Percentiles rank a stretch among this genome's conserved stretches.
Evolutionary conservation across 768 basidiomycete genomes (phyloP).

Genomic region (Hypholoma fasciculare): DNA sequence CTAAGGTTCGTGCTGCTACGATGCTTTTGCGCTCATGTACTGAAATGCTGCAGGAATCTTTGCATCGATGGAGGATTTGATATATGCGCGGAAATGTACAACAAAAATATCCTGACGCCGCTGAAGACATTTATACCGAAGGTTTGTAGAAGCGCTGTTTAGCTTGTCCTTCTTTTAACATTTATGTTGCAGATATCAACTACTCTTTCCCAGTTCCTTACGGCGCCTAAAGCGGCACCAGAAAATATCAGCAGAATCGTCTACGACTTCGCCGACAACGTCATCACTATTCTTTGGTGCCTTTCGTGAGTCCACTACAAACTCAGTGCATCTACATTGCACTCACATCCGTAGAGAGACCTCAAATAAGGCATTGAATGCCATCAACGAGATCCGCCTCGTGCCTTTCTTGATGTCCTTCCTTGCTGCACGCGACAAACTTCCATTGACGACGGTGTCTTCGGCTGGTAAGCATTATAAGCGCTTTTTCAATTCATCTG

Average conservation of each 20-base stretch:
- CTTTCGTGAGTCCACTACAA: slow-evolving; percentile 68
- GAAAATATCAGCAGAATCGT: slow-evolving; percentile 75
- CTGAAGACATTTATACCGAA: slow-evolving; percentile 77
- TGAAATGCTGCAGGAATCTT: slow-evolving; percentile 61
- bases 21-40: slow-evolving; percentile 6
- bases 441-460: slow-evolving; percentile 71
- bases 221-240: slow-evolving; percentile 58
- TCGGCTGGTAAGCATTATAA: slow-evolving; percentile 65
- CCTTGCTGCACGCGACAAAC: slow-evolving; percentile 63
- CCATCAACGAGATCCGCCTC: slow-evolving; percentile 79
- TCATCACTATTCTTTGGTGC: slow-evolving; percentile 93
- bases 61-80: slow-evolving; percentile 96
- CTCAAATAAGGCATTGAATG: slow-evolving; percentile 87
- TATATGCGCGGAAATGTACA: slow-evolving; percentile 96
- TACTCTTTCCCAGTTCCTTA: slow-evolving; percentile 67
- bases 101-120: slow-evolving; percentile 87
- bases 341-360: slow-evolving; percentile 66
- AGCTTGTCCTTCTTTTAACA: neutral
- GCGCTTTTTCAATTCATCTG: neutral
- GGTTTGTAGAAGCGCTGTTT: slow-evolving; percentile 38
- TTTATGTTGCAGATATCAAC: slow-evolving; percentile 60
- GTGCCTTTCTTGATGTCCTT: slow-evolving; percentile 92
- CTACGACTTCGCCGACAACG: slow-evolving; percentile 88
- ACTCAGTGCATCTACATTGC: neutral
- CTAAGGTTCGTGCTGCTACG: slow-evolving; percentile 54